A percentile compares a stretch with the other conserved stretches of the same genome.
Conservation (phyloP, 1,139 yeast genomes). For the Hyphopichia fennica region DNA sequence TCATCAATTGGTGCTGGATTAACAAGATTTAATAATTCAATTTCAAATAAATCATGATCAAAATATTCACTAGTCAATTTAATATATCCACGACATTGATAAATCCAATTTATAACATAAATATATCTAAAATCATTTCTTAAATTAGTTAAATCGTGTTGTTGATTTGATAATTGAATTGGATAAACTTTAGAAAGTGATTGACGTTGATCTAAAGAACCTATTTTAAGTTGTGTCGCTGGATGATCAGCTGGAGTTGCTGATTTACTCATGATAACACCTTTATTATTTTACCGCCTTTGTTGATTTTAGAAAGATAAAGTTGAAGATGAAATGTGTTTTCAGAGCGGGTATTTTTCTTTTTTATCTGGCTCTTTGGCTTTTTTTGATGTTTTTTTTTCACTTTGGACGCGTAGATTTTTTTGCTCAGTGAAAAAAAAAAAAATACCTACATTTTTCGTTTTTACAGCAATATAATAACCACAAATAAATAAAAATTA, state of each 20-base stretch:
- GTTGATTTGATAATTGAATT: conserved; percentile 25
- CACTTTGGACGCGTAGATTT: no score
- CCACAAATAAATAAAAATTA: no score
- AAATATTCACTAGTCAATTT: conserved; percentile 47
- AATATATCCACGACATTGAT: conserved; percentile 43
- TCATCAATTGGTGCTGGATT: conserved; percentile 37
- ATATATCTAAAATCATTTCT: conserved; percentile 37
- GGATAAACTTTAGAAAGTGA: conserved; percentile 30
- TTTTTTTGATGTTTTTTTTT: no score
- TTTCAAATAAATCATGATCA: conserved; percentile 56
- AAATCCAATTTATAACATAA: conserved; percentile 53
- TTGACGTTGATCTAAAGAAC: conserved; percentile 26
- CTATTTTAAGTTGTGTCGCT: conserved; percentile 20
- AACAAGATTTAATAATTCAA: conserved; percentile 47
- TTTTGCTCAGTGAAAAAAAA: no score
- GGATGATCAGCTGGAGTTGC: conserved; percentile 21
- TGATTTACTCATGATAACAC: conserved; percentile 9
- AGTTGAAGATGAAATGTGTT: no score
- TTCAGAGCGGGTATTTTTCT: background rate
- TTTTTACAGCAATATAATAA: no score
- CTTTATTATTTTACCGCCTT: no score
- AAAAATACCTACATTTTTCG: no score
- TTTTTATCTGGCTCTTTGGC: no score
- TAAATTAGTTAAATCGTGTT: conserved; percentile 14
- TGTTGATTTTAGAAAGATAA: no score